Conservation (phyloP, 192 early-diverging fungal species). For the Backusella circina region DNA sequence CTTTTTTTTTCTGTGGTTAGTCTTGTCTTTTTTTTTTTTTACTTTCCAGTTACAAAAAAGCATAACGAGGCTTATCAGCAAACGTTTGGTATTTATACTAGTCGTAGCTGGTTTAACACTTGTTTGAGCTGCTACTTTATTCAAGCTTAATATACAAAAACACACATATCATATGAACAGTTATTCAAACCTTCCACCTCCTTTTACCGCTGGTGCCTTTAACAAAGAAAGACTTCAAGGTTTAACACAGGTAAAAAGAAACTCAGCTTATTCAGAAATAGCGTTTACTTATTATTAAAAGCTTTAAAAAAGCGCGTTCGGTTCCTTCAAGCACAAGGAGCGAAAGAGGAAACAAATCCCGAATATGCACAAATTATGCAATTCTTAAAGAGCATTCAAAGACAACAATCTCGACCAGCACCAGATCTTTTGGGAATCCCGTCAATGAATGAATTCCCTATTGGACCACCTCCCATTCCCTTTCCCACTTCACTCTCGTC, state of each 20-base stretch:
- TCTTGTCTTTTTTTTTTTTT: background rate
- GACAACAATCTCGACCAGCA: conserved; percentile 19
- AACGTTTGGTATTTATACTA: background rate
- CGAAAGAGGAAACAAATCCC: conserved; percentile 74
- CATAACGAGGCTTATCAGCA: background rate
- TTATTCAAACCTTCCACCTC: background rate
- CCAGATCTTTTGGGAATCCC: background rate
- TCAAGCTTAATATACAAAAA: too few species aligned
- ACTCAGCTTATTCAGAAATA: background rate
- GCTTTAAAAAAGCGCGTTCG: conserved; percentile 29
- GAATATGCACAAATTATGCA: conserved; percentile 73
- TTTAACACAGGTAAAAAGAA: conserved; percentile 17
- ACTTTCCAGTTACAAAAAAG: background rate
- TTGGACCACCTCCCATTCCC: background rate
- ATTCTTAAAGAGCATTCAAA: conserved; percentile 48
- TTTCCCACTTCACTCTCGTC: background rate
- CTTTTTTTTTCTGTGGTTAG: background rate
- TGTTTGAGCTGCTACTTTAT: too few species aligned
- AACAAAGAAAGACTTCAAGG: conserved; percentile 23
- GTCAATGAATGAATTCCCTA: background rate
- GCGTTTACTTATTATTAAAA: background rate
- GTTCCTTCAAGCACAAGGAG: conserved; percentile 58
- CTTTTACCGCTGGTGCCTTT: background rate
- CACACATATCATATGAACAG: too few species aligned
- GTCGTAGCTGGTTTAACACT: too few species aligned